Evolutionary conservation across 2,329 filamentous ascomycete genomes (phyloP), one percentile per base, ranked within the genome.

Genomic region (Aspergillus piperis): DNA sequence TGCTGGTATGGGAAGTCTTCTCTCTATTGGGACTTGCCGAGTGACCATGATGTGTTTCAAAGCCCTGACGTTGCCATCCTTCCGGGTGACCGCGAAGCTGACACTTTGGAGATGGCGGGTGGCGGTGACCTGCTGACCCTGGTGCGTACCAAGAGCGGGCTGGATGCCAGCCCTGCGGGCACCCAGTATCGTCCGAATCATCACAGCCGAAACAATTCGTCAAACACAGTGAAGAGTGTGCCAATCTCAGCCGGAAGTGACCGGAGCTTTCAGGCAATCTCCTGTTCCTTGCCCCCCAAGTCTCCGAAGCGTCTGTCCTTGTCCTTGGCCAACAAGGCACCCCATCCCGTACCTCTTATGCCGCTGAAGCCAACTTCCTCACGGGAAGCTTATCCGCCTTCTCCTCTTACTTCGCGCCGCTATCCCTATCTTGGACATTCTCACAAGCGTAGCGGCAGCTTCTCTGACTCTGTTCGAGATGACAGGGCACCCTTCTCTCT

Each of bases 1-100:
- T 98, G 95, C 73, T 99, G 95, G 95, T 88, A 93, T 73, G 86
- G 93, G 54, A 91, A 95, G 19, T 98, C 93, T 73, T 88, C 90
- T 0, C 80, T 93, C 58, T 96, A 93, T 73, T 99, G 95, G 94
- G 91, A 96, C 63, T 85, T 84, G 0, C 81, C 86, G 0, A 86
- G 91, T 50, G 88, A 88, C 38, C 83, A 88, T 65, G 79, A 82
- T 1, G 83, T 66, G 13, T 73, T 86, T 48, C 80, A 86, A 11
- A 84, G 82, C 13, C 81, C 87, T 3, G 86, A 91, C 25, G 82
- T 85, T 17, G 86, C 90, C 13, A 90, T 96, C 52, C 75, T 84
- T 0, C 91, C 92, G 3, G 92, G 93, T 41, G 92, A 90, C n/a
- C 83, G 88, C 59, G 87, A 19, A 80, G 85, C 25, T 70, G 78